Percentiles rank a stretch among this genome's conserved stretches.
Evolutionary conservation across 495 filamentous ascomycete species (phyloP).

Genomic region (Penicillium arizonense): DNA sequence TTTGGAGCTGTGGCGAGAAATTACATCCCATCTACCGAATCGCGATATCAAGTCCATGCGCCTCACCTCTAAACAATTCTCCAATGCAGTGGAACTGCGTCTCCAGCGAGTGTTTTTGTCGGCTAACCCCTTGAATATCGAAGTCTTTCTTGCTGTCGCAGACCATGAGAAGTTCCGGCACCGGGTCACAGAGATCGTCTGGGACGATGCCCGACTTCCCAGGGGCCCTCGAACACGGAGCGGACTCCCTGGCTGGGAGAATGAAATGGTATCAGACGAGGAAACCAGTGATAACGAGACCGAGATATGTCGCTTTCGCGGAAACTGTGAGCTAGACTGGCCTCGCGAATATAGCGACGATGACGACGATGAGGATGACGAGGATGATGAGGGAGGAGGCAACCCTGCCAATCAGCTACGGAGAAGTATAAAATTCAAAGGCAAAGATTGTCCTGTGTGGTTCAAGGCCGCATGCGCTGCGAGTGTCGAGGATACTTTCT

Average conservation of each 20-base stretch:
- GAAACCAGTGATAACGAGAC: conserved; percentile 7
- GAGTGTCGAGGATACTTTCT: not conserved
- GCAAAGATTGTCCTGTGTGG: conserved; percentile 9
- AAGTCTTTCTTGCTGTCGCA: conserved; percentile 11
- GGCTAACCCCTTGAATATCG: conserved; percentile 10
- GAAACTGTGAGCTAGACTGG: not conserved
- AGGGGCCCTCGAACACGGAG: conserved; percentile 1
- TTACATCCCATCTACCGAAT: conserved; percentile 5
- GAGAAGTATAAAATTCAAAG: conserved; percentile 7
- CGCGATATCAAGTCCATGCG: conserved; percentile 10
- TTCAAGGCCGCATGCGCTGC: conserved; percentile 9
- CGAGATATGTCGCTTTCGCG: not conserved
- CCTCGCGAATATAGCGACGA: not conserved
- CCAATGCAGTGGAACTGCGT: not conserved
- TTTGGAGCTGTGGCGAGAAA: not conserved
- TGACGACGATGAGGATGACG: not conserved
- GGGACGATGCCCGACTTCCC: conserved; percentile 24
- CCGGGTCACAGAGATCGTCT: conserved; percentile 24
- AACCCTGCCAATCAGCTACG: conserved; percentile 4
- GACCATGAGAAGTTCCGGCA: conserved; percentile 5
- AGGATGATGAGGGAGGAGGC: conserved; percentile 3
- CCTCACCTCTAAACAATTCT: conserved; percentile 6
- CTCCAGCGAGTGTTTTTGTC: conserved; percentile 11
- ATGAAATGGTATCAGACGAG: not conserved
- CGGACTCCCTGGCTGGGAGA: not conserved